Evolutionary conservation across 225 moss, liverwort and hornwort species (phyloP), one percentile per base, ranked within the genome.

Genomic region (Lunularia cruciata): DNA sequence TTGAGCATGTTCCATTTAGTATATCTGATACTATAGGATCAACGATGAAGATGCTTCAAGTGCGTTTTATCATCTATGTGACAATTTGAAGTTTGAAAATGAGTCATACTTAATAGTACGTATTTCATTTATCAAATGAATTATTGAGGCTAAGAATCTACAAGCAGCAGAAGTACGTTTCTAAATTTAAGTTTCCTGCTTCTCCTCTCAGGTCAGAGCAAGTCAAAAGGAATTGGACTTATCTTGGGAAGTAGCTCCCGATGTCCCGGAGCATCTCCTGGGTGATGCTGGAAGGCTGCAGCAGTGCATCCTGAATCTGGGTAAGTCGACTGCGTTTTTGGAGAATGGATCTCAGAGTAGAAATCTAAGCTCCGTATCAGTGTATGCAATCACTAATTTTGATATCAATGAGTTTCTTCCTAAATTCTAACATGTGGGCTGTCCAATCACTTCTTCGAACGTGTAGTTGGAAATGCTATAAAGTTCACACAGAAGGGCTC

Each of bases 1-100:
- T 95, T 73, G 95, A 95, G 75, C 81, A 75, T 73, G 89, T 85
- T 54, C 83, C 82, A 46, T 92, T 92, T 67, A 92, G 92, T 74
- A 75, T 92, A 47, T 88, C 85, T 28, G 92, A 92, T 65, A 95
- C 95, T 16, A 83, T 95, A 38, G 77, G 88, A 19, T 92, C 92
- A 43, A 95, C 95, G n/a, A 82, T 95, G 75, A 95, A 95, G 81
- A 95, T 95, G 95, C 86, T 95, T 36, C 89, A 95, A 83, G 95
- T 92, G 71, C 63, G 77, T 36, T 1, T 4, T 64, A 14, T 31
- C 51, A 6, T 51, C 51, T 8, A 51, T n/a, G n/a, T n/a, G n/a
- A n/a, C n/a, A n/a, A n/a, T n/a, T n/a, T n/a, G n/a, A n/a, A n/a
- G n/a, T n/a, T n/a, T n/a, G n/a, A n/a, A n/a, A n/a, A n/a, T n/a